Base-by-base conservation (phyloP, 495 filamentous ascomycete genomes). In the Ramalina intermedia region DNA sequence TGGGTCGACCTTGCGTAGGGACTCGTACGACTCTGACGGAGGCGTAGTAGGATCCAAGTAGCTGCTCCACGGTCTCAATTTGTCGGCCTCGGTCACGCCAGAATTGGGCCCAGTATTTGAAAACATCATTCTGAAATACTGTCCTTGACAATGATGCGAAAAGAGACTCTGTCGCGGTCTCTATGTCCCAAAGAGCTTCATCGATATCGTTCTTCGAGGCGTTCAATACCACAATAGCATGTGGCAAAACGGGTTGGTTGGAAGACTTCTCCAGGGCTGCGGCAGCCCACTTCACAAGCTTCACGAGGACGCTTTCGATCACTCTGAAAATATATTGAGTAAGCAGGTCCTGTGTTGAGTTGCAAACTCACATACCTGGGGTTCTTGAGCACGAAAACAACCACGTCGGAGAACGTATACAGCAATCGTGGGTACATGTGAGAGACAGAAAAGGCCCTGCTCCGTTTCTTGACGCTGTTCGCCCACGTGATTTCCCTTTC, bases 211-310 rank as follows among this genome's bases (percentile, higher is more conserved):
- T 58, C n/a, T 75, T 69, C 0, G 65, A 66, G 1, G 68, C 9
- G 53, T 37, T n/a, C 62, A 78, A 58, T 1, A 64, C 70, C 36
- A 80, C 72, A 35, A 80, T 66, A 9, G 65, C 67, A 51, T 78
- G 75, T 1, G 76, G 75, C 14, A 77, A 57, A 2, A 61, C 63
- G 0, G 74, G 71, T 46, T 80, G 76, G 46, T 77, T 76, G 36
- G 68, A 55, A 1, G 75, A 76, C 42, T 66, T 72, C 55, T 79
- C 71, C 24, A 78, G 41, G 2, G 62, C 55, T 14, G 60, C 53
- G 2, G 58, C 50, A 7, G 64, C 68, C 65, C 66, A 69, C 20
- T 42, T 63, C 18, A 66, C 60, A 14, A 59, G 58, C 53, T 24
- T 50, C 54, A n/a, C 54, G 42, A 41, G 59, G 62, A 61, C 67